Conservation (phyloP, 2,329 filamentous ascomycete genomes). For the Penicillium sclerotigenum region DNA sequence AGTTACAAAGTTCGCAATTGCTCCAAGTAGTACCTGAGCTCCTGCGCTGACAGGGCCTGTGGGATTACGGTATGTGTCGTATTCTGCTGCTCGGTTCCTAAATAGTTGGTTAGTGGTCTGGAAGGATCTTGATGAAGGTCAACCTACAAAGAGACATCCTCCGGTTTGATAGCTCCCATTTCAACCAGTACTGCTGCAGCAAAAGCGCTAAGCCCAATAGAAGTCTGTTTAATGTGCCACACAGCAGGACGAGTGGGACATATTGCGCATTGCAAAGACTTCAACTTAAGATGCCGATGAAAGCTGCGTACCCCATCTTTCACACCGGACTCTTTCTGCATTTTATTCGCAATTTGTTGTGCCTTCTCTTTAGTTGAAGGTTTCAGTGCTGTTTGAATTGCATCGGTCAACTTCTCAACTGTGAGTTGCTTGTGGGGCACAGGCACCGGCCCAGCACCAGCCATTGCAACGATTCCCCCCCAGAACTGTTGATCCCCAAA, state of each 20-base stretch:
- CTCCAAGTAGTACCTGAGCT: slow-evolving; percentile 74
- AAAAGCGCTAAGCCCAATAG: slow-evolving; percentile 66
- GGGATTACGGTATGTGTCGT: slow-evolving; percentile 74
- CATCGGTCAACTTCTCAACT: slow-evolving; percentile 61
- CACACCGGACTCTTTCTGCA: slow-evolving; percentile 63
- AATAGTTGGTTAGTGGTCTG: slow-evolving; percentile 1
- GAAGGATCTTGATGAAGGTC: slow-evolving; percentile 21
- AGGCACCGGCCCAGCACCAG: slow-evolving; percentile 68
- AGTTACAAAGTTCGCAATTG: slow-evolving; percentile 76
- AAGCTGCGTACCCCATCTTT: slow-evolving; percentile 65
- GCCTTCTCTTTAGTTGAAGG: slow-evolving; percentile 59
- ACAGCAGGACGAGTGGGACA: slow-evolving; percentile 66
- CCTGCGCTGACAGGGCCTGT: slow-evolving; percentile 76
- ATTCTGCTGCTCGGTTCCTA: slow-evolving; percentile 59
- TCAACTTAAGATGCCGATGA: slow-evolving; percentile 65
- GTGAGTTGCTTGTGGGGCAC: slow-evolving; percentile 68
- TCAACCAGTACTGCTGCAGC: slow-evolving; percentile 68
- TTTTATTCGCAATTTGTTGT: slow-evolving; percentile 59
- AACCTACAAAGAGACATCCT: slow-evolving; percentile 67
- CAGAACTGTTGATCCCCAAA: slow-evolving; percentile 84
- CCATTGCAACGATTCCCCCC: slow-evolving; percentile 71
- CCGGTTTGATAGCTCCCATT: slow-evolving; percentile 62
- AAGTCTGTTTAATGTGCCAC: slow-evolving; percentile 69
- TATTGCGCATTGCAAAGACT: slow-evolving; percentile 67
- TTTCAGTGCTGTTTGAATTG: slow-evolving; percentile 60